phyloP scores from a whole-genome alignment of 768 basidiomycete species.

The Suillus clintonianus region DNA sequence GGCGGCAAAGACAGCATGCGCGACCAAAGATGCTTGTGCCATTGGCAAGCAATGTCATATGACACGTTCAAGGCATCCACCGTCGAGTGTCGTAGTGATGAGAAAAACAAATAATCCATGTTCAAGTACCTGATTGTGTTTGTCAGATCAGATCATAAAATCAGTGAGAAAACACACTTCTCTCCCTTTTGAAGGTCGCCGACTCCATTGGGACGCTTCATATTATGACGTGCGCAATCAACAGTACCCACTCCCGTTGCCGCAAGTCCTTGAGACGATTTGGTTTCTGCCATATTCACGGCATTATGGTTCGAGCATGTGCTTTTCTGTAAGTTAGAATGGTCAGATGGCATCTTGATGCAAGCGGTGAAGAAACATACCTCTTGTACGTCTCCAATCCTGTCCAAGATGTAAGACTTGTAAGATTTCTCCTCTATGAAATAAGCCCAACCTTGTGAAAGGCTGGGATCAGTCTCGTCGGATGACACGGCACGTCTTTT shows the following conservation, averaged over 20 bases:
- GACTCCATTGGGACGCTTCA: slow-evolving; percentile 11
- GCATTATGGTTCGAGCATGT: neutral
- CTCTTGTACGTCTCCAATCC: neutral
- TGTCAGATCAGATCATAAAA: neutral
- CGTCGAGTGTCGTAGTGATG: neutral
- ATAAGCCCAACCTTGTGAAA: slow-evolving; percentile 28
- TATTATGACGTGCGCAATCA: slow-evolving; percentile 24
- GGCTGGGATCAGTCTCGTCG: slow-evolving; percentile 26
- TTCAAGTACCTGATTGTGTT: neutral
- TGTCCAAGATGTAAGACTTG: slow-evolving; percentile 9
- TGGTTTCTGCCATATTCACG: slow-evolving; percentile 3
- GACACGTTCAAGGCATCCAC: neutral
- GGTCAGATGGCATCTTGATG: neutral
- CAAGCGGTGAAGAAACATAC: neutral
- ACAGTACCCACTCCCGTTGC: slow-evolving; percentile 31
- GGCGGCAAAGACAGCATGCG: no score
- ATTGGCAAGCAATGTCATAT: neutral
- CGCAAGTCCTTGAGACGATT: slow-evolving; percentile 8
- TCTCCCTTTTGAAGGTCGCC: slow-evolving; percentile 12
- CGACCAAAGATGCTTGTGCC: no score
- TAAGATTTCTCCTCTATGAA: slow-evolving; percentile 25
- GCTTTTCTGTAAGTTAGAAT: slow-evolving; percentile 6
- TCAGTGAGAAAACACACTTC: neutral
- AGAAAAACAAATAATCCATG: neutral
- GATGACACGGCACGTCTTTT: slow-evolving; percentile 26